Percentiles rank a stretch among this genome's conserved stretches.
These are phyloP conservation scores for Nephelium lappaceum DNA, from an alignment of 345 rosid species.

Conservation along the genomic window DNA sequence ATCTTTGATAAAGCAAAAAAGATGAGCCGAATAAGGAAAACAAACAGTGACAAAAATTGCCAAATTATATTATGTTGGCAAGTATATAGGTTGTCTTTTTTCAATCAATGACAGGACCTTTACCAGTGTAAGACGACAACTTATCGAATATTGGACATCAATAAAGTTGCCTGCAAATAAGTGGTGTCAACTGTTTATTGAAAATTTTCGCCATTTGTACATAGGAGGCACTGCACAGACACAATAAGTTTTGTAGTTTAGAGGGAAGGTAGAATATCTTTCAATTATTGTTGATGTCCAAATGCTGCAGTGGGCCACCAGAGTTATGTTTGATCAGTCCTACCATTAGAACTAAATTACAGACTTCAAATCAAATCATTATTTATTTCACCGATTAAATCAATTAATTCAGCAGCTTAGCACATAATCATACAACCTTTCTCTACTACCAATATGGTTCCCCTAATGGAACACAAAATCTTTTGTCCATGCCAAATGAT, in stretches of 20 bases:
- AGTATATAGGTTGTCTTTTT: slow-evolving; percentile 12
- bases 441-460: neutral
- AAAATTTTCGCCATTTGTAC: slow-evolving; percentile 2
- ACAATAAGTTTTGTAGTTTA: neutral
- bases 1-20: slow-evolving; percentile 11
- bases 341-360: neutral
- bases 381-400: neutral
- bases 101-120: slow-evolving; percentile 22
- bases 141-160: neutral
- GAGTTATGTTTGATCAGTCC: neutral
- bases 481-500: neutral
- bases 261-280: slow-evolving; percentile 7
- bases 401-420: neutral
- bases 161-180: slow-evolving; percentile 22
- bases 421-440: slow-evolving; percentile 3
- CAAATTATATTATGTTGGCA: neutral
- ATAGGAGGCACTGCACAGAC: neutral
- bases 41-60: slow-evolving; percentile 11
- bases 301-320: neutral
- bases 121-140: slow-evolving; percentile 16
- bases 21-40: slow-evolving; percentile 15
- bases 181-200: slow-evolving; percentile 32
- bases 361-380: slow-evolving; percentile 3
- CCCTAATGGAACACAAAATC: neutral
- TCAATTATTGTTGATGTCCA: neutral